Conservation (phyloP, 139 green algal genomes). For the Dunaliella sp. region DNA sequence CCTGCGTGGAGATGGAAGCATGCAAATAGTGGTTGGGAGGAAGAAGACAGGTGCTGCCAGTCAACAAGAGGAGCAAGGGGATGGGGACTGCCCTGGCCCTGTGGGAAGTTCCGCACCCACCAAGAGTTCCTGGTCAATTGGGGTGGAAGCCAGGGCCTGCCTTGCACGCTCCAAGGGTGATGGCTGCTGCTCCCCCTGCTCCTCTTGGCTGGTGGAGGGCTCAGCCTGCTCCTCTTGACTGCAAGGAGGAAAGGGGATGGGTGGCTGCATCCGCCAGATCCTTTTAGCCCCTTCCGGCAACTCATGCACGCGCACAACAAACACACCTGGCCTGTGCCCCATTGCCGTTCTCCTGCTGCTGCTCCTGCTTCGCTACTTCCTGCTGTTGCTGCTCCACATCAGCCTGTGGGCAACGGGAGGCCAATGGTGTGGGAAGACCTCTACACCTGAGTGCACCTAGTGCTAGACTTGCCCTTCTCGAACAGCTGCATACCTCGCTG, state of each 20-base stretch:
- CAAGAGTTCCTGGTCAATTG: not conserved
- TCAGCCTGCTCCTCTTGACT: not conserved
- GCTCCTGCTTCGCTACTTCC: not conserved
- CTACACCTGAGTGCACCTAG: not conserved
- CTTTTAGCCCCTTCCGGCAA: not conserved
- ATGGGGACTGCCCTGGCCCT: not conserved
- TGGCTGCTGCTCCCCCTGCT: not conserved
- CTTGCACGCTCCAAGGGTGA: not conserved
- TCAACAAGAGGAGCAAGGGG: not conserved
- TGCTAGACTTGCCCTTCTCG: not conserved
- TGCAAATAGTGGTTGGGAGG: not conserved
- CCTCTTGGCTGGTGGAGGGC: not conserved
- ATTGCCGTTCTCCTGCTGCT: not conserved
- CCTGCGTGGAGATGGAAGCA: conserved; percentile 18
- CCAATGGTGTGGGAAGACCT: not conserved
- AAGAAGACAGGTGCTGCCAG: too few species aligned
- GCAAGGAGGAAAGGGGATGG: not conserved
- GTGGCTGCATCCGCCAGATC: not conserved
- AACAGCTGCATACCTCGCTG: not conserved
- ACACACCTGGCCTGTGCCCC: not conserved
- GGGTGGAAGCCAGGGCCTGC: not conserved
- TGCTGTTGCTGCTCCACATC: not conserved
- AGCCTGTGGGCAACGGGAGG: not conserved
- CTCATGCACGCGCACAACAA: not conserved
- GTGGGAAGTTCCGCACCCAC: not conserved